Evolutionary conservation across 1,284 basidiomycete genomes (phyloP).

Genomic region (Athelia sp.): DNA sequence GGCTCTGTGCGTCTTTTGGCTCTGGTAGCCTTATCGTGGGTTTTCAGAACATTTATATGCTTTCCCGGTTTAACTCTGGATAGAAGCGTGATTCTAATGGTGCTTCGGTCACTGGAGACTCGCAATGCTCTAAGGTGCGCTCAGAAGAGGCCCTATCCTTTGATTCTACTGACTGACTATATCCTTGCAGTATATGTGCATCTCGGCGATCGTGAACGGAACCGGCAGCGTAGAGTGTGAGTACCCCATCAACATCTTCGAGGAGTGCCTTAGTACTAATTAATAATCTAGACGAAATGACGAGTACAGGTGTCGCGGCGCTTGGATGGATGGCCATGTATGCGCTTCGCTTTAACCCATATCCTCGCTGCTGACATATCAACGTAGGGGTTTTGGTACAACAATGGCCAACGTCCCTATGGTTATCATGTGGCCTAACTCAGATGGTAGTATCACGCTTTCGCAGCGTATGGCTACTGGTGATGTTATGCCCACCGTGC

Average conservation of each 20-base stretch:
- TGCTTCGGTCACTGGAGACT: slow-evolving; percentile 10
- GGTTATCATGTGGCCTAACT: slow-evolving; percentile 64
- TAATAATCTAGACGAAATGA: slow-evolving; percentile 30
- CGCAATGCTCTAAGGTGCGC: slow-evolving; percentile 14
- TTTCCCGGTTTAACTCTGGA: too few species aligned
- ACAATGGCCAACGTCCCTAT: slow-evolving; percentile 50
- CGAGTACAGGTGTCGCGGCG: slow-evolving; percentile 26
- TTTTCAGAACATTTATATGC: too few species aligned
- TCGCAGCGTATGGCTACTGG: slow-evolving; percentile 49
- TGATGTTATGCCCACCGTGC: slow-evolving; percentile 45
- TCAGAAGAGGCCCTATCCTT: slow-evolving; percentile 1
- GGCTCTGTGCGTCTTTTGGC: too few species aligned
- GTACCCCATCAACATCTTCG: slow-evolving; percentile 8
- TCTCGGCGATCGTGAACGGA: slow-evolving; percentile 38
- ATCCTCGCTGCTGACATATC: neutral
- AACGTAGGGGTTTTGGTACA: slow-evolving; percentile 45
- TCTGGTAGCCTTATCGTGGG: too few species aligned
- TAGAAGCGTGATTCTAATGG: too few species aligned
- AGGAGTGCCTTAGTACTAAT: neutral
- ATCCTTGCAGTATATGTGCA: slow-evolving; percentile 33
- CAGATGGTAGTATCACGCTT: slow-evolving; percentile 47
- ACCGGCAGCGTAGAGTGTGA: slow-evolving; percentile 35
- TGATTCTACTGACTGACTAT: neutral
- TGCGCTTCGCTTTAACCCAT: slow-evolving; percentile 1
- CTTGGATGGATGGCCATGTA: slow-evolving; percentile 59